Evolutionary conservation across 371 early-diverging fungal species (phyloP), one percentile per base, ranked within the genome.

Genomic region (Saksenaea oblongispora): DNA sequence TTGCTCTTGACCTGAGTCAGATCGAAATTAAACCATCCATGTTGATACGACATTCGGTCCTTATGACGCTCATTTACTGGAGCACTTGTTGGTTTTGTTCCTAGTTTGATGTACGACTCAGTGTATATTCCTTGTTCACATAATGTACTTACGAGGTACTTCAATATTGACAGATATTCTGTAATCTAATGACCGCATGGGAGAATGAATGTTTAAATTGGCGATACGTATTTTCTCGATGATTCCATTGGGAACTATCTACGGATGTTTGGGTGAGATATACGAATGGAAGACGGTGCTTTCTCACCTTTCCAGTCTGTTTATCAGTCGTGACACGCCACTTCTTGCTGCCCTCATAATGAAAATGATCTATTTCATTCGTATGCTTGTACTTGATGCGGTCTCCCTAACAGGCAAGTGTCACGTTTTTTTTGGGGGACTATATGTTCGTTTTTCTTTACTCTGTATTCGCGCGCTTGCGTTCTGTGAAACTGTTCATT

Each of bases 141-240:
- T 10, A 24, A 18, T 28, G 27, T 34, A 56, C 67, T 59, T 63
- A 76, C 86, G 77, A 60, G 89, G 88, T 0, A 63, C 67, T 83
- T 92, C 93, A 35, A 83, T 58, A 61, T 89, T 92, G 64, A 91
- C 84, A 0, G 91, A 84, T 57, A 92, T 86, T 53, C 93, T 82
- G 63, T 83, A 91, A 65, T 92, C 93, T 35, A 92, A 76, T 15
- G 83, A 76, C 34, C 84, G 85, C 47, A 79, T 75, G 27, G 93
- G 93, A 31, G 90, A 86, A 64, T 82, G 87, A 10, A 92, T 84
- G 62, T 92, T 86, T 9, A 92, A 75, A 64, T 90, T 83, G 0
- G 86, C 89, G 10, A 92, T 59, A 41, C 87, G 75, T 15, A 70
- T 75, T 66, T 92, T 92, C 59, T 86, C 84, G 13, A 92, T 79